Evolutionary conservation across 192 early-diverging fungal genomes (phyloP), one percentile per base, ranked within the genome.

Genomic region (Nowakowskiella sp.): DNA sequence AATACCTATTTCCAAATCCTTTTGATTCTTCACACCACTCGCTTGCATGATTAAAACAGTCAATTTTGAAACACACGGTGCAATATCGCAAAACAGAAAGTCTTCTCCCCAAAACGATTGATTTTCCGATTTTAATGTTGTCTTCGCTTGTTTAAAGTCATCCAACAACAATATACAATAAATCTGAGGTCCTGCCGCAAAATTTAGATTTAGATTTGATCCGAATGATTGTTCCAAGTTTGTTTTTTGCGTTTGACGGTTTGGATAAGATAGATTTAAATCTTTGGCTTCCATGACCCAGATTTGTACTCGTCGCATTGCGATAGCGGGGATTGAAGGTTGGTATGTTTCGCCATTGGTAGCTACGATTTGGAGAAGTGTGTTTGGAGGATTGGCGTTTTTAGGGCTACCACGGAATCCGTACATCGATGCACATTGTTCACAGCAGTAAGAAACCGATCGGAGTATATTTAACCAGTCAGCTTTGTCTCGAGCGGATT

Each of bases 51-150:
- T 28, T 23, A 55, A 28, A 4, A 74, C 34, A 3, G 53, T 52
- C 29, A 74, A 23, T 13, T 53, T 39, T 2, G 53, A 36, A 25
- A 51, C 53, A 47, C 72, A 63, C n/a, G 61, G 60, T 31, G 61
- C 61, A 16, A 74, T 45, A 19, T 66, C 59, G 27, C 46, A 57
- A 47, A 66, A 61, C 25, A 55, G 42, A 32, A 67, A 74, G 4
- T 57, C 58, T 28, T 74, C 72, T 26, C 68, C 68, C 72, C 72
- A 74, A 58, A 74, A 72, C 28, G 69, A 67, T 25, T 57, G 31
- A 6, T 68, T 64, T 1, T 60, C 65, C 25, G 9, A 26, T 46
- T 71, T 72, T n/a, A 56, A 55, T 31, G 58, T 57, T 2, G 65
- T 68, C 13, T 56, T 49, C 3, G 68, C 67, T 26, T 70, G 62